Percentiles rank a stretch among this genome's conserved stretches.
phyloP scores from a whole-genome alignment of 108 stramenopile species.

The Skeletonema marinoi region DNA sequence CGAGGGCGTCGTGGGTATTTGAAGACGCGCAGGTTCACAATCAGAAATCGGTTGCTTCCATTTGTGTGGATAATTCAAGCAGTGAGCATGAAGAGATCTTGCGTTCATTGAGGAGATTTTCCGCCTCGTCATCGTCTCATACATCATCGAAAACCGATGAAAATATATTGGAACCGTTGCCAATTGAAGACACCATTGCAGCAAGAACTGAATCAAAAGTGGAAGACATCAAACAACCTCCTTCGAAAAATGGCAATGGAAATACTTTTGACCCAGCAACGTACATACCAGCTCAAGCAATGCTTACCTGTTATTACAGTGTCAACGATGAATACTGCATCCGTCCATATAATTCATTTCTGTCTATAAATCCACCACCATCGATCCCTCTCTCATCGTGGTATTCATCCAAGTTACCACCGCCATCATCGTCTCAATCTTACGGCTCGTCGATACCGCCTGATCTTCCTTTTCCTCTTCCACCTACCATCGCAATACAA shows the following conservation, averaged over 20 bases:
- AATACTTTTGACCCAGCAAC: slow-evolving; percentile 26
- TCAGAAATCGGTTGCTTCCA: slow-evolving; percentile 17
- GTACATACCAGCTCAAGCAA: slow-evolving; percentile 70
- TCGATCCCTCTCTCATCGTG: slow-evolving; percentile 4
- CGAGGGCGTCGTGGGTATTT: slow-evolving; percentile 17
- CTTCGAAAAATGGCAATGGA: background rate
- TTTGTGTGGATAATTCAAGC: background rate
- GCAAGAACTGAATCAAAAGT: background rate
- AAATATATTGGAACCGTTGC: slow-evolving; percentile 12
- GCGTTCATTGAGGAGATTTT: slow-evolving; percentile 38
- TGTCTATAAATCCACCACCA: slow-evolving; percentile 20
- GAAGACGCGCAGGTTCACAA: slow-evolving; percentile 44
- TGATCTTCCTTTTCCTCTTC: slow-evolving; percentile 16
- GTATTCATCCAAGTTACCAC: slow-evolving; percentile 35
- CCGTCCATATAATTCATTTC: slow-evolving; percentile 25
- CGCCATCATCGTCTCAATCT: slow-evolving; percentile 11
- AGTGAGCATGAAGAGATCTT: slow-evolving; percentile 10
- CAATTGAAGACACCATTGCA: background rate
- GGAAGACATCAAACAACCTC: background rate
- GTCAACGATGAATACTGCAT: slow-evolving; percentile 56
- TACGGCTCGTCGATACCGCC: background rate
- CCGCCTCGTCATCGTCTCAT: slow-evolving; percentile 8
- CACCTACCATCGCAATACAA: slow-evolving; percentile 74
- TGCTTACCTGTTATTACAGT: slow-evolving; percentile 82
- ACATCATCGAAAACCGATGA: background rate